A percentile compares a stretch with the other conserved stretches of the same genome.
phyloP scores from a whole-genome alignment of 805 yeast genomes.

The Candida pini region DNA sequence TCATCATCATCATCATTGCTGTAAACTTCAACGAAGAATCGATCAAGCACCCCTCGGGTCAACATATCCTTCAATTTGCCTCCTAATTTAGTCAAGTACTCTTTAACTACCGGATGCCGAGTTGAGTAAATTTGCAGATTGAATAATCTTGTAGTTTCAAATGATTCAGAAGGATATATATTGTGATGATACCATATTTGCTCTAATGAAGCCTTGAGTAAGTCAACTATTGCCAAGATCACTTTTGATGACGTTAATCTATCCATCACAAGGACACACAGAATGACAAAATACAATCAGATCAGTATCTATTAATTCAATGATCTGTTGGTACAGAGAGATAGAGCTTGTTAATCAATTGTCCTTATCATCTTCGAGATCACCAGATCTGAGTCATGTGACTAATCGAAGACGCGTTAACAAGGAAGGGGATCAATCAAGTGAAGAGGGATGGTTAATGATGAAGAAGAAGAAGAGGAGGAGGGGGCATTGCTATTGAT shows the following conservation, averaged over 20 bases:
- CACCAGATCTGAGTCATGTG: too few species aligned
- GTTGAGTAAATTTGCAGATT: slow-evolving; percentile 36
- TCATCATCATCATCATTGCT: slow-evolving; percentile 1
- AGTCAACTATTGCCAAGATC: too few species aligned
- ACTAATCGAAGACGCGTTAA: too few species aligned
- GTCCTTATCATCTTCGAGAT: too few species aligned
- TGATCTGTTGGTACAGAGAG: not conserved
- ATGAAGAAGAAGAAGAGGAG: too few species aligned
- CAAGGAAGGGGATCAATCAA: too few species aligned
- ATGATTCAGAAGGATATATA: slow-evolving; percentile 50
- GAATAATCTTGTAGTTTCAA: slow-evolving; percentile 37
- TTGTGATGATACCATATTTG: slow-evolving; percentile 47
- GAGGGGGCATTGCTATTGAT: too few species aligned
- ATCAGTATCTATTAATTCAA: too few species aligned
- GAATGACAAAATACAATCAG: too few species aligned
- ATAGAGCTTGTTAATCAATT: not conserved
- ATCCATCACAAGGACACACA: too few species aligned
- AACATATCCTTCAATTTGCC: slow-evolving; percentile 16
- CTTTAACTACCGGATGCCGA: slow-evolving; percentile 41
- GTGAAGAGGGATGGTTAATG: too few species aligned
- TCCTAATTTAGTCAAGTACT: slow-evolving; percentile 31
- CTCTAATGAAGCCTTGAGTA: slow-evolving; percentile 47
- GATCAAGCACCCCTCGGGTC: slow-evolving; percentile 16
- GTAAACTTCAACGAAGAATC: slow-evolving; percentile 21
- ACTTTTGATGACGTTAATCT: too few species aligned